Evolutionary conservation across 2,329 filamentous ascomycete species (phyloP).

Genomic region (Lasiodiplodia sp.): DNA sequence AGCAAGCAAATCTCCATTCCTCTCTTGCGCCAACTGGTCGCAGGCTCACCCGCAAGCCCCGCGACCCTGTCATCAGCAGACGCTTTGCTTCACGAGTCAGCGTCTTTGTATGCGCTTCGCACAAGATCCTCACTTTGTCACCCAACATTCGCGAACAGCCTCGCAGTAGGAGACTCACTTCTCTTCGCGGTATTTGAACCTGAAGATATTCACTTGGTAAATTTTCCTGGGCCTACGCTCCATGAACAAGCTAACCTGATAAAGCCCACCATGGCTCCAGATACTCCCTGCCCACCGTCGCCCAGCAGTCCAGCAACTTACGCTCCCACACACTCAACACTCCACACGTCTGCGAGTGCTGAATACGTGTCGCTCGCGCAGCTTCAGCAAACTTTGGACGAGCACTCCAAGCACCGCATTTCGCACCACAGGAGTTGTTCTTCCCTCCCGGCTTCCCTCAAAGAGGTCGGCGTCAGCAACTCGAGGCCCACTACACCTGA

Average conservation of each 20-base stretch:
- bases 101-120: neutral
- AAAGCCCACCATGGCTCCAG: neutral
- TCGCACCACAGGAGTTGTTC: neutral
- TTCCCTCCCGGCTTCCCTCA: neutral
- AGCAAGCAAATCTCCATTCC: neutral
- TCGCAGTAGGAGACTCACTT: neutral
- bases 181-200: too few relatives aligned
- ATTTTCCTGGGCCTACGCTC: neutral
- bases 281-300: neutral
- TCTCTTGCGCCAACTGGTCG: too few relatives aligned
- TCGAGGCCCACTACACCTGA: neutral
- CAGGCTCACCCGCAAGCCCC: too few relatives aligned
- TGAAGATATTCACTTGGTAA: neutral
- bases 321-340: neutral
- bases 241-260: constrained; percentile 6
- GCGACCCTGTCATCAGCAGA: too few relatives aligned
- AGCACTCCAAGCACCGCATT: neutral
- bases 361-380: neutral
- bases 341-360: neutral
- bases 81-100: neutral
- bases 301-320: neutral
- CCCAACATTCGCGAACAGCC: neutral
- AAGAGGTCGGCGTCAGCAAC: neutral
- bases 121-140: neutral
- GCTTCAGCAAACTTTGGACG: neutral